These are phyloP conservation scores for Hyphopichia wangnamkhiaoensis DNA, from an alignment of 1,139 yeast species.

Conservation along the genomic window DNA sequence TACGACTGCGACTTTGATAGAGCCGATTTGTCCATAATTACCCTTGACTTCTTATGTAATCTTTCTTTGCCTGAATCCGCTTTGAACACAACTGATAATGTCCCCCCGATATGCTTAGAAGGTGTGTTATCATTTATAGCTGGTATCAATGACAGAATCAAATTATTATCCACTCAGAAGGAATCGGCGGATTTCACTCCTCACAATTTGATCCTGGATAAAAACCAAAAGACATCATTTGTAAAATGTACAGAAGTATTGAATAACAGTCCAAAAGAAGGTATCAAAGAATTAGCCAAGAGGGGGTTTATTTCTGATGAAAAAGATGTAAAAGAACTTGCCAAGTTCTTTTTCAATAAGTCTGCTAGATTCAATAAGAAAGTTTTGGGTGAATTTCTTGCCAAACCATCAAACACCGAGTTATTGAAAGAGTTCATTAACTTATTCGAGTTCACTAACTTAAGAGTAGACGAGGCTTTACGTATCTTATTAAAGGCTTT, in stretches of 20 bases:
- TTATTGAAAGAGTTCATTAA: conserved; percentile 66
- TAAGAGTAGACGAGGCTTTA: conserved; percentile 91
- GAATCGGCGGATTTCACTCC: conserved; percentile 22
- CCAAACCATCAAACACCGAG: conserved; percentile 68
- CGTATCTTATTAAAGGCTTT: conserved; percentile 79
- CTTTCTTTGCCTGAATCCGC: conserved; percentile 84
- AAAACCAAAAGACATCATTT: conserved; percentile 68
- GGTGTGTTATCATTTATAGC: conserved; percentile 74
- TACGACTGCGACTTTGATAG: conserved; percentile 93
- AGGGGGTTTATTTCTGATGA: conserved; percentile 63
- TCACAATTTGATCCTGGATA: conserved; percentile 39
- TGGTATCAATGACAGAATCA: conserved; percentile 63
- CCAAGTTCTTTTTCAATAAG: conserved; percentile 72
- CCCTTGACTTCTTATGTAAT: conserved; percentile 71
- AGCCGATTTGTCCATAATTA: conserved; percentile 71
- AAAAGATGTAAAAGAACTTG: conserved; percentile 60
- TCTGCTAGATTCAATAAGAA: conserved; percentile 85
- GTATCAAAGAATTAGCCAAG: conserved; percentile 61
- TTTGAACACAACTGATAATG: conserved; percentile 71
- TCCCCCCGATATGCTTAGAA: conserved; percentile 92
- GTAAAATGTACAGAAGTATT: conserved; percentile 72
- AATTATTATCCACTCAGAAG: conserved; percentile 16
- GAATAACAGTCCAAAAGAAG: conserved; percentile 76
- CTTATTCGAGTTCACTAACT: conserved; percentile 70
- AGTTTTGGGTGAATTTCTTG: conserved; percentile 80